Evolutionary conservation across 2,329 filamentous ascomycete genomes (phyloP).

Genomic region (Pestalotiopsis fici): DNA sequence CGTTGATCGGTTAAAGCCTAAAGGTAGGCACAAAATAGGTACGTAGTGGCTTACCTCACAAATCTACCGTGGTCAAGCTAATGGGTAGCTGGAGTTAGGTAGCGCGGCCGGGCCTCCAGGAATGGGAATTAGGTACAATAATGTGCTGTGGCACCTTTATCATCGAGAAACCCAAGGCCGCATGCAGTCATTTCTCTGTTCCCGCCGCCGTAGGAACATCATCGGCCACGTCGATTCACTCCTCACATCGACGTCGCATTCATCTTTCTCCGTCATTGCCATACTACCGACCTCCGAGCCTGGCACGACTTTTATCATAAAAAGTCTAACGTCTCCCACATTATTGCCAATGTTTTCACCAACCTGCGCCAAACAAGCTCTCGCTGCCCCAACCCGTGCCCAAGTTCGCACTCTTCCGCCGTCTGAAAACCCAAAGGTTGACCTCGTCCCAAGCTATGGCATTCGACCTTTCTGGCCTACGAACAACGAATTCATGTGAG

Average conservation of each 20-base stretch:
- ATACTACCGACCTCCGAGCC: background rate
- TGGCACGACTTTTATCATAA: background rate
- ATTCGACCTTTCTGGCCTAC: slow-evolving; percentile 24
- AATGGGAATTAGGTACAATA: background rate
- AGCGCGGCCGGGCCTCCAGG: background rate
- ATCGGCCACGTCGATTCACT: slow-evolving; percentile 8
- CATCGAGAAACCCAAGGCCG: background rate
- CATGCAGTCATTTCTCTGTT: slow-evolving; percentile 5
- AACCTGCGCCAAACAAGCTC: slow-evolving; percentile 24
- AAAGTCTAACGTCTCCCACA: slow-evolving; percentile 14
- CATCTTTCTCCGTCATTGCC: background rate
- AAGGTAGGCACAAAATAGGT: background rate
- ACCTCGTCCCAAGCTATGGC: slow-evolving; percentile 31
- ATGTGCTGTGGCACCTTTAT: slow-evolving; percentile 1
- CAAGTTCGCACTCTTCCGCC: slow-evolving; percentile 19
- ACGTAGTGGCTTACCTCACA: too few relatives aligned
- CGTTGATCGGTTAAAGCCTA: background rate
- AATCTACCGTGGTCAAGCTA: background rate
- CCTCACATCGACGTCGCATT: slow-evolving; percentile 8
- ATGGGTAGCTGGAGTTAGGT: too few relatives aligned
- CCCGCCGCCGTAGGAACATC: slow-evolving; percentile 11
- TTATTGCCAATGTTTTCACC: slow-evolving; percentile 30
- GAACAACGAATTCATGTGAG: slow-evolving; percentile 32
- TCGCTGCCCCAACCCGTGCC: slow-evolving; percentile 20
- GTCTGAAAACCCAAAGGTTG: background rate